These are phyloP conservation scores for Gamsiella multidivaricata DNA, from an alignment of 192 early-diverging fungal genomes.

Conservation along the genomic window DNA sequence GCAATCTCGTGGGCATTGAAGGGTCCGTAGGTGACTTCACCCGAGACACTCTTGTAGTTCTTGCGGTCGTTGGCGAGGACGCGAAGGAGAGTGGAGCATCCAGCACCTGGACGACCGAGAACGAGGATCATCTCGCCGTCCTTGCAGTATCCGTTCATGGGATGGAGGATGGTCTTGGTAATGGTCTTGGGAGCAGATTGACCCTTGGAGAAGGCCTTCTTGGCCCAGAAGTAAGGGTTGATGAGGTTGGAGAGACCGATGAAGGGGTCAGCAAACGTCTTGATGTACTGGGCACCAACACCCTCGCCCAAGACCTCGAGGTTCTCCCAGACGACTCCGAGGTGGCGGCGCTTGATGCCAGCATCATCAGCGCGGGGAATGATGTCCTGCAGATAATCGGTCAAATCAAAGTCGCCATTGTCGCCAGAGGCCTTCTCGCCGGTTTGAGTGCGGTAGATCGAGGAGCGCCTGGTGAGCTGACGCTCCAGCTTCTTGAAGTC, in stretches of 20 bases:
- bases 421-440: constrained; percentile 36
- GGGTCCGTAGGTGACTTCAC: constrained; percentile 74
- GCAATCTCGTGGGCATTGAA: constrained; percentile 69
- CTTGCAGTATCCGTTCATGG: constrained; percentile 72
- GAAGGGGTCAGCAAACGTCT: constrained; percentile 44
- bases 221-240: constrained; percentile 55
- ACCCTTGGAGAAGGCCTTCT: constrained; percentile 36
- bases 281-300: constrained; percentile 52
- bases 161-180: constrained; percentile 64
- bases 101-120: constrained; percentile 77
- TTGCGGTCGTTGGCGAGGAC: constrained; percentile 68
- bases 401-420: constrained; percentile 57
- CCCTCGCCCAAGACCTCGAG: constrained; percentile 52
- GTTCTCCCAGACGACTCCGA: constrained; percentile 60
- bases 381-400: constrained; percentile 55
- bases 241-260: constrained; percentile 47
- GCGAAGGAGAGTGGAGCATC: constrained; percentile 72
- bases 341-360: constrained; percentile 58
- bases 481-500: constrained; percentile 51
- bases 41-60: constrained; percentile 61
- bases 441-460: constrained; percentile 30
- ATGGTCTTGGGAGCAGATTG: constrained; percentile 17
- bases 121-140: constrained; percentile 83
- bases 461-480: constrained; percentile 36
- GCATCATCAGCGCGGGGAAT: constrained; percentile 50